A percentile compares a stretch with the other conserved stretches of the same genome.
Evolutionary conservation across 257 asterid species (phyloP).

Genomic region (Ligustrum vulgare): DNA sequence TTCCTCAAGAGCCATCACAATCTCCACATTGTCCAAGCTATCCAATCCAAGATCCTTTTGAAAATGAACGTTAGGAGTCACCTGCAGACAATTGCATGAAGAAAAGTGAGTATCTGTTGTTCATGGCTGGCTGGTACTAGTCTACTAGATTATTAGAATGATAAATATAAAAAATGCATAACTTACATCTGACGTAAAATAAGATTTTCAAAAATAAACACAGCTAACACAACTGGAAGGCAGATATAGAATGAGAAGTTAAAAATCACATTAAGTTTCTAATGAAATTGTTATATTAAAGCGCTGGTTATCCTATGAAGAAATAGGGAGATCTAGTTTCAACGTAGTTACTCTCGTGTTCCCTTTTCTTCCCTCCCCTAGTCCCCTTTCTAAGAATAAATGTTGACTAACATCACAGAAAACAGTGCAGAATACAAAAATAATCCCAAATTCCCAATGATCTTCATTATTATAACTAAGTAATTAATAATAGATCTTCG

Average conservation of each 20-base stretch:
- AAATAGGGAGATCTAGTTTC: not conserved
- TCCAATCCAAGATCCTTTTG: slow-evolving; percentile 81
- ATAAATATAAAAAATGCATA: not conserved
- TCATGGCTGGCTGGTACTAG: not conserved
- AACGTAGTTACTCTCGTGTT: not conserved
- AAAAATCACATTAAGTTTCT: not conserved
- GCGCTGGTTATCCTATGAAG: not conserved
- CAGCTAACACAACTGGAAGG: not conserved
- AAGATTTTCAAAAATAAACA: too few species aligned
- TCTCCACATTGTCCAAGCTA: slow-evolving; percentile 85
- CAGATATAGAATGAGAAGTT: not conserved
- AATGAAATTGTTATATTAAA: not conserved
- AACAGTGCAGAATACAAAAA: not conserved
- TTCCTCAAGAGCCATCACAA: slow-evolving; percentile 89
- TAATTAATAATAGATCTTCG: not conserved
- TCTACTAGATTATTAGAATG: not conserved
- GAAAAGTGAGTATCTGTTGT: not conserved
- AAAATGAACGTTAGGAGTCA: slow-evolving; percentile 72
- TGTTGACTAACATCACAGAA: not conserved
- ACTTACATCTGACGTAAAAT: not conserved
- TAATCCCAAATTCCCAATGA: not conserved
- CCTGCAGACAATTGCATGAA: slow-evolving; percentile 40
- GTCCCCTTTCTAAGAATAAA: not conserved
- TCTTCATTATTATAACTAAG: not conserved
- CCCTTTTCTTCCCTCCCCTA: not conserved